phyloP scores from a whole-genome alignment of 1,139 yeast genomes.

The Kodamaea ohmeri region DNA sequence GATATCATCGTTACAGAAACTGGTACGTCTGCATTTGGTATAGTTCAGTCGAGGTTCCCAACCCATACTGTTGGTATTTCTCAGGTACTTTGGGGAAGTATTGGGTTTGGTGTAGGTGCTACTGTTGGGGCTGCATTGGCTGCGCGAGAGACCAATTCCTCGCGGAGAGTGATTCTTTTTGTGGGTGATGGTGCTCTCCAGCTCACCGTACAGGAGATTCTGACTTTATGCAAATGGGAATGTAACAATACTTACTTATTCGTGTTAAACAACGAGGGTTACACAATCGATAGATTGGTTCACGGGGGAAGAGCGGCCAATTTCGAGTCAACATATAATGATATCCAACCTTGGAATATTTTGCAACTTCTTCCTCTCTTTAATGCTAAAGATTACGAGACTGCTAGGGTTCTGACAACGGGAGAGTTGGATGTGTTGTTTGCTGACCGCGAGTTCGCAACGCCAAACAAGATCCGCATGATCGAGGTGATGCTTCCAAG shows the following conservation, averaged over 20 bases:
- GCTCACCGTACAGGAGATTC: constrained; percentile 82
- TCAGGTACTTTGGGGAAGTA: constrained; percentile 37
- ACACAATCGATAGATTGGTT: constrained; percentile 84
- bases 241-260: constrained; percentile 72
- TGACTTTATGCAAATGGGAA: constrained; percentile 79
- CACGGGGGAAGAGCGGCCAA: constrained; percentile 56
- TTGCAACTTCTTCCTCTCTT: constrained; percentile 64
- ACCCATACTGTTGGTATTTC: constrained; percentile 36
- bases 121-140: constrained; percentile 34
- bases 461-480: constrained; percentile 66
- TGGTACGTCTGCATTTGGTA: constrained; percentile 44
- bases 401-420: constrained; percentile 55
- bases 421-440: constrained; percentile 68
- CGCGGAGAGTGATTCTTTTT: constrained; percentile 72
- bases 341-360: constrained; percentile 82
- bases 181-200: constrained; percentile 92
- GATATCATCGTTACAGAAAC: constrained; percentile 39
- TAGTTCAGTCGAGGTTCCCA: constrained; percentile 37
- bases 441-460: constrained; percentile 51
- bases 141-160: constrained; percentile 61
- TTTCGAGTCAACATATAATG: constrained; percentile 61
- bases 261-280: constrained; percentile 81
- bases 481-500: constrained; percentile 76
- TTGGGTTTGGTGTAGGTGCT: constrained; percentile 34
- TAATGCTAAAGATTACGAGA: constrained; percentile 62